phyloP scores from a whole-genome alignment of 1,139 yeast species.

The Protomyces lactucae-debilis region DNA sequence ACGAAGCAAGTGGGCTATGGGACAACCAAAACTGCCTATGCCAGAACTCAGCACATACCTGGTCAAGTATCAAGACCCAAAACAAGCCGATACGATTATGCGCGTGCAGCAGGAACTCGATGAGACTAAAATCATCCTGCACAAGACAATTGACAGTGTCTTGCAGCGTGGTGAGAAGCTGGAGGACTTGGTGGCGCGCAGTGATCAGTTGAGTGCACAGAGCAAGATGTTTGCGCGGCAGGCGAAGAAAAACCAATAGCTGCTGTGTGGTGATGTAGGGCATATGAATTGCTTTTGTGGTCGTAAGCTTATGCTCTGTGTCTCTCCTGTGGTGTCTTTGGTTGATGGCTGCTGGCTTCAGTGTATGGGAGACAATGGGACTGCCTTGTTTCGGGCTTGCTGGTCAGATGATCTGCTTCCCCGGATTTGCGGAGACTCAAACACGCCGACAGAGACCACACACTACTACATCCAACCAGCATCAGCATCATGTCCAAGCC shows the following conservation, averaged over 20 bases:
- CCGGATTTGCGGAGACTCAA: background rate
- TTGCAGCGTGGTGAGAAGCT: constrained; percentile 94
- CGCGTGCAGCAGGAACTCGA: constrained; percentile 96
- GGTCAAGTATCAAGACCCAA: constrained; percentile 87
- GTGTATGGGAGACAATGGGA: too few relatives aligned
- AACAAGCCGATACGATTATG: constrained; percentile 94
- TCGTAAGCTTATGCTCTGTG: too few relatives aligned
- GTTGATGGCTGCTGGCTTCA: too few relatives aligned
- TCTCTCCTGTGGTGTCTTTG: too few relatives aligned
- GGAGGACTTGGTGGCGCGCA: constrained; percentile 88
- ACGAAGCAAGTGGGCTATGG: constrained; percentile 59
- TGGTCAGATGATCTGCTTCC: background rate
- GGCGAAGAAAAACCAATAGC: constrained; percentile 74
- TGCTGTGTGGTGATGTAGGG: constrained; percentile 74
- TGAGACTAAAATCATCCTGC: constrained; percentile 93
- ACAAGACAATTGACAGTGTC: constrained; percentile 91
- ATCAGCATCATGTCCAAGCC: background rate
- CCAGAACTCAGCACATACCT: constrained; percentile 65
- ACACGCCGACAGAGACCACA: too few relatives aligned
- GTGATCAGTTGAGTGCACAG: constrained; percentile 83
- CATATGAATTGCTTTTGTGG: too few relatives aligned
- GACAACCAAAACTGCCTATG: constrained; percentile 39
- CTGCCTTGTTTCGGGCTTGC: too few relatives aligned
- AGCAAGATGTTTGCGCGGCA: constrained; percentile 94
- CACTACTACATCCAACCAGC: too few relatives aligned